phyloP scores from a whole-genome alignment of 805 yeast species.

The Monosporozyma aquatica region DNA sequence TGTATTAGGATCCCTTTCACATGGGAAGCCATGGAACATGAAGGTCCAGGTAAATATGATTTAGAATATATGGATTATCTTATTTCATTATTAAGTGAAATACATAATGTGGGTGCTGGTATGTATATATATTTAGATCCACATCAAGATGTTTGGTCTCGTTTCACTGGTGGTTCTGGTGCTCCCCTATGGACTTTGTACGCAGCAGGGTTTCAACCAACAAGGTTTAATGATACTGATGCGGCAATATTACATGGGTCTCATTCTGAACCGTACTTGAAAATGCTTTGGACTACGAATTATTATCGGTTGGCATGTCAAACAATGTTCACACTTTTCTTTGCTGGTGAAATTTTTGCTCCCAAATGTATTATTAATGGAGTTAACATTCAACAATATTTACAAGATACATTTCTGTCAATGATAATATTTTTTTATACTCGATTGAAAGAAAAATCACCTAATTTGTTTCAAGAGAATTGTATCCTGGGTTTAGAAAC shows the following conservation, averaged over 20 bases:
- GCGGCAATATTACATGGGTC: constrained; percentile 73
- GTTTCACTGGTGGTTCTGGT: constrained; percentile 84
- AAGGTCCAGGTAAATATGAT: constrained; percentile 79
- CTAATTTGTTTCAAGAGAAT: constrained; percentile 39
- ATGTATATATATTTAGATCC: constrained; percentile 76
- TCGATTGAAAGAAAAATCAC: constrained; percentile 33
- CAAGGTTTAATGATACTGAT: constrained; percentile 57
- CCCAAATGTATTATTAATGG: constrained; percentile 69
- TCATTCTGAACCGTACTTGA: constrained; percentile 44
- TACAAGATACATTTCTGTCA: constrained; percentile 53
- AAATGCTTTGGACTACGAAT: constrained; percentile 92
- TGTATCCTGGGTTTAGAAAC: constrained; percentile 63
- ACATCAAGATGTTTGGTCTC: constrained; percentile 92
- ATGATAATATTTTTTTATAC: constrained; percentile 44
- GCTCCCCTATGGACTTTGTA: constrained; percentile 91
- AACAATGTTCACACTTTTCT: constrained; percentile 80
- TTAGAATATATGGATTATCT: constrained; percentile 66
- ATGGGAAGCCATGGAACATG: constrained; percentile 91
- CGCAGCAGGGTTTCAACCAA: constrained; percentile 81
- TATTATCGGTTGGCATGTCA: constrained; percentile 65
- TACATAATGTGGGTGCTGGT: constrained; percentile 52
- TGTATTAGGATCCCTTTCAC: constrained; percentile 66
- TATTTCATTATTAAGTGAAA: constrained; percentile 46
- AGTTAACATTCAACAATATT: constrained; percentile 64
- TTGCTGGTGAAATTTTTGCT: constrained; percentile 66